A percentile compares a stretch with the other conserved stretches of the same genome.
These are phyloP conservation scores for Caloboletus firmus DNA, from an alignment of 1,284 basidiomycete species.

Conservation along the genomic window DNA sequence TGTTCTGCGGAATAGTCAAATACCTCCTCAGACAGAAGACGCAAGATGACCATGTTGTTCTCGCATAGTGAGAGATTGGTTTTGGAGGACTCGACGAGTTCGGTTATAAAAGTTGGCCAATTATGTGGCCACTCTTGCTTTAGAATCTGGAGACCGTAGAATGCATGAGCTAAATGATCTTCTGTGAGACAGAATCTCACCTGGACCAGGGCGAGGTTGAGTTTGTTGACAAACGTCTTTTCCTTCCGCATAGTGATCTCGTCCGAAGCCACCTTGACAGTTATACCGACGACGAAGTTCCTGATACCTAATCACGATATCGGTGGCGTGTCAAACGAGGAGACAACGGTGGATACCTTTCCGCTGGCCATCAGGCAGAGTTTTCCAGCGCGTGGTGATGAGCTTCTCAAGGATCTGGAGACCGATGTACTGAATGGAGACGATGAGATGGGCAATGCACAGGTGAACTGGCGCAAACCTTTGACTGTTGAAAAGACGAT, in stretches of 20 bases:
- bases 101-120: conserved; percentile 98
- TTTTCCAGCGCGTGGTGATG: conserved; percentile 94
- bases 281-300: conserved; percentile 95
- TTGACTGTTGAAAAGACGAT: conserved; percentile 86
- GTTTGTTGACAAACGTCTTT: conserved; percentile 96
- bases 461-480: conserved; percentile 49
- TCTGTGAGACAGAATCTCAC: conserved; percentile 38
- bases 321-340: conserved; percentile 1
- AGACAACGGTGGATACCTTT: conserved; percentile 54
- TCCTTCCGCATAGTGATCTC: conserved; percentile 85
- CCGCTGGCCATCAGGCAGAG: conserved; percentile 90
- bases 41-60: conserved; percentile 99
- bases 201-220: conserved; percentile 95
- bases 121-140: conserved; percentile 99
- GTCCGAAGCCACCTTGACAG: conserved; percentile 90
- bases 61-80: conserved; percentile 96
- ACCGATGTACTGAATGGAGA: conserved; percentile 75
- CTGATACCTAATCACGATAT: conserved; percentile 70
- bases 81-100: conserved; percentile 96
- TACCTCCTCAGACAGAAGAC: conserved; percentile 97
- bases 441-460: conserved; percentile 19
- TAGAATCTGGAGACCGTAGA: conserved; percentile 68
- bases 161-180: conserved; percentile 8
- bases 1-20: conserved; percentile 99
- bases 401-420: conserved; percentile 95